Evolutionary conservation across 768 basidiomycete species (phyloP), one percentile per base, ranked within the genome.

Genomic region (Tricholoma terreum): DNA sequence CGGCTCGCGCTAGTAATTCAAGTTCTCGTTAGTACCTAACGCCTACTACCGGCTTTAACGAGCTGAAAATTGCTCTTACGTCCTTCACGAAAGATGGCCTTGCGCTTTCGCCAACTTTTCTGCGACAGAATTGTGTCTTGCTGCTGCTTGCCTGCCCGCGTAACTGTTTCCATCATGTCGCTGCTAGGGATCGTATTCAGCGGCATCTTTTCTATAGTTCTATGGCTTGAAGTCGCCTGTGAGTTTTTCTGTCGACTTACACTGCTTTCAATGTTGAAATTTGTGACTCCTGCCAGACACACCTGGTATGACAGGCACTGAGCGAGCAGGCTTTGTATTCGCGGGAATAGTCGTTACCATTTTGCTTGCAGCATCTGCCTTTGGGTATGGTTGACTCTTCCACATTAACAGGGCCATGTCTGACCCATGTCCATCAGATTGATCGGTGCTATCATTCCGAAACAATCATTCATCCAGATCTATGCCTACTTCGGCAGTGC

Each of bases 151-250:
- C 84, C 84, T 27, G 84, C 86, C 6, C 79, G 86, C 56, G 55
- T 81, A 4, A 85, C 87, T 33, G 85, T 87, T 31, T 72, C 84
- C 45, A 62, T 80, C 43, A 78, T 84, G 75, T 76, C 84, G 27
- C 56, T 79, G 2, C 67, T 87, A 7, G 80, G 80, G 1, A 78
- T 85, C 54, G 60, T 86, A 17, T 70, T 86, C 30, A 75, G 84
- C 7, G 85, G 81, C 1, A 57, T 80, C 15, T 71, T 87, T 31
- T 75, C 83, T 2, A 67, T 82, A 59, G 65, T 82, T 34, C 63
- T 85, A 22, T 89, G 85, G 86, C 85, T 82, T 66, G 83, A 87
- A 65, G 69, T 87, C 15, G 74, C 73, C 21, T 77, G 87, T 87
- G 58, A 57, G 85, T 76, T 15, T 76, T 15, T 56, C 42, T 7